Evolutionary conservation across 305 asterid species (phyloP), one percentile per base, ranked within the genome.

Genomic region (Ajuga reptans): DNA sequence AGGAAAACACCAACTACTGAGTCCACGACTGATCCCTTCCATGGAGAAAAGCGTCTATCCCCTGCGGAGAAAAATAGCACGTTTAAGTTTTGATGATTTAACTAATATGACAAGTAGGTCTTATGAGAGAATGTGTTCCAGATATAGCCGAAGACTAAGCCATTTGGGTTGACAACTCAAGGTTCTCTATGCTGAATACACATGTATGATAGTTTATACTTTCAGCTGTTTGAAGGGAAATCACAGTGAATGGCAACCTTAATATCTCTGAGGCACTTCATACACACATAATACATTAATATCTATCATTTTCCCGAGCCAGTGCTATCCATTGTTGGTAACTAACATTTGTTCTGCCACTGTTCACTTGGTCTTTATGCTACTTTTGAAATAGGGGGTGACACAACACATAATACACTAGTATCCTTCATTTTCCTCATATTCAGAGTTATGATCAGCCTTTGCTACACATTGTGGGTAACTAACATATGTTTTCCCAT

Each of bases 21-120:
- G 79, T 90, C 98, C 72, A 93, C 82, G 50, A 93, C 97, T 9
- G 98, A 93, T 66, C 98, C 98, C 77, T 93, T 93, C 98, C 98
- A 93, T 34, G 92, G 96, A 61, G 96, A 81, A 80, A 93, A 93
- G 52, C 95, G 91, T 58, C 97, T 85, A 77, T 93, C 96, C 50
- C 98, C 97, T 93, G 86, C 66, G 76, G 69, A 68, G 27, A 21
- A 55, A 76, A 79, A 53, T 34, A 24, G 66, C 64, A 66, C 37
- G 47, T 71, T 57, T 59, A 36, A 55, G 29, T 24, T 31, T 45
- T 21, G 15, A 50, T 74, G 46, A 24, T 33, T 50, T 63, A 36
- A 63, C 43, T 42, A 34, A 57, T 47, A 58, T 41, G 72, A 21
- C 33, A 41, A 47, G 29, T 36, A 42, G 43, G 10, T 27, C 37